Conservation (phyloP, 73 alveolate genomes). For the Loxodes magnus region DNA sequence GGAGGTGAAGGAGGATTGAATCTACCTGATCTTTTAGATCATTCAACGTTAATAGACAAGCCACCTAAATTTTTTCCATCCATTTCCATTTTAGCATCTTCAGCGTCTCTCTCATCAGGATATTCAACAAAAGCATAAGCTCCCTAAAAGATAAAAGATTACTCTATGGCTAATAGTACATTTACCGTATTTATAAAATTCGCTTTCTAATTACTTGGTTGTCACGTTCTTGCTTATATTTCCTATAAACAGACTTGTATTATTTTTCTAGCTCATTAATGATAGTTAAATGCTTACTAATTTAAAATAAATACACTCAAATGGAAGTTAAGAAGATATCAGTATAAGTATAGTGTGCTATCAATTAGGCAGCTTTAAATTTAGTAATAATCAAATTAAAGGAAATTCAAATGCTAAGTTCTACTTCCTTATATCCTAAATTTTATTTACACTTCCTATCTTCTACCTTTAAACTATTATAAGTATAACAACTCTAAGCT, state of each 20-base stretch:
- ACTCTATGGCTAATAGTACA: conserved; percentile 38
- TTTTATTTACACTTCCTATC: too few relatives aligned
- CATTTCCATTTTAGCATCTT: conserved; percentile 29
- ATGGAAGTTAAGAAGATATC: too few relatives aligned
- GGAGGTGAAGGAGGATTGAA: conserved; percentile 18
- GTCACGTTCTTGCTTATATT: conserved; percentile 26
- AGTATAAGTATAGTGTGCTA: too few relatives aligned
- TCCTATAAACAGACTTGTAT: conserved; percentile 31
- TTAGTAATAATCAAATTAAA: too few relatives aligned
- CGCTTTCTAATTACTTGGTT: conserved; percentile 13
- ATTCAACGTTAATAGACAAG: conserved; percentile 29
- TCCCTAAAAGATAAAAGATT: conserved; percentile 13
- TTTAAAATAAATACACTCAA: too few relatives aligned
- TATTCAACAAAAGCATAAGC: conserved; percentile 37
- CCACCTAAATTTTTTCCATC: conserved; percentile 47
- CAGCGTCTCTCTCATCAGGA: conserved; percentile 41
- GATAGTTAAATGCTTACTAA: too few relatives aligned
- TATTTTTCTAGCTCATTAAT: too few relatives aligned
- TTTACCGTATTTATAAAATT: conserved; percentile 24
- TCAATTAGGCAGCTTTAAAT: too few relatives aligned
- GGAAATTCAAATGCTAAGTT: too few relatives aligned
- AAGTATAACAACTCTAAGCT: too few relatives aligned
- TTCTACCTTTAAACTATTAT: too few relatives aligned
- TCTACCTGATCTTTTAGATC: conserved; percentile 35
- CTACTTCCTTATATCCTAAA: too few relatives aligned